Conservation (phyloP, 805 yeast genomes). For the Saturnispora silvae region DNA sequence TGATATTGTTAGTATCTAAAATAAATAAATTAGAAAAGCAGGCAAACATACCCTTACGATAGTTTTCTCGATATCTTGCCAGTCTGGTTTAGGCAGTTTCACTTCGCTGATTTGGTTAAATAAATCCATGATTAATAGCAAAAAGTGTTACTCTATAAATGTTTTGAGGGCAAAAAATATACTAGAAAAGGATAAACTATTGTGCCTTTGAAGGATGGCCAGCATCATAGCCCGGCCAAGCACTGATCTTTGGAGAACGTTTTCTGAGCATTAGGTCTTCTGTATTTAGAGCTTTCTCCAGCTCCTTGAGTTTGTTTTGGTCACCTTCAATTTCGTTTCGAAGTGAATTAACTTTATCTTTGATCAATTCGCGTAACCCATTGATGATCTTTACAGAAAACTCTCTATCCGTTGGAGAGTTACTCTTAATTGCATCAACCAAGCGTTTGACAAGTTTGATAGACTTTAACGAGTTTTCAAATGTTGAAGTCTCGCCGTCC, state of each 20-base stretch:
- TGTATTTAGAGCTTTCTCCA: conserved; percentile 13
- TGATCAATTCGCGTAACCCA: conserved; percentile 20
- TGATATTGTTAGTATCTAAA: background rate
- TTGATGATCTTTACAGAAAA: conserved; percentile 37
- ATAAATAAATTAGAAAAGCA: background rate
- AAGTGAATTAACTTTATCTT: conserved; percentile 19
- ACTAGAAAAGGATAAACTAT: background rate
- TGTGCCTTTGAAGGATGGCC: conserved; percentile 40
- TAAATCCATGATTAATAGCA: conserved; percentile 1
- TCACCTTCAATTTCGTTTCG: conserved; percentile 11
- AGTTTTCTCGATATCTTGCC: conserved; percentile 20
- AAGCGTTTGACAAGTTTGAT: conserved; percentile 35
- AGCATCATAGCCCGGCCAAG: conserved; percentile 65
- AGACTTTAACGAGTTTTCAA: conserved; percentile 27
- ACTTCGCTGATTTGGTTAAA: conserved; percentile 9
- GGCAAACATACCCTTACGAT: conserved; percentile 18
- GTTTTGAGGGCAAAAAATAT: background rate
- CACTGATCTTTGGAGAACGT: conserved; percentile 13
- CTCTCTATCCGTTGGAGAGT: conserved; percentile 41
- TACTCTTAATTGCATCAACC: conserved; percentile 31
- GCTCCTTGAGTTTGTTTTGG: conserved; percentile 4
- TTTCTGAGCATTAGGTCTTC: conserved; percentile 5
- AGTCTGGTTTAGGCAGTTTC: conserved; percentile 18
- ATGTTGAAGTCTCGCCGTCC: conserved; percentile 14
- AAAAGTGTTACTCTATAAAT: too few species aligned